Evolutionary conservation across 2,329 filamentous ascomycete genomes (phyloP).

Genomic region (Beauveria sp.): DNA sequence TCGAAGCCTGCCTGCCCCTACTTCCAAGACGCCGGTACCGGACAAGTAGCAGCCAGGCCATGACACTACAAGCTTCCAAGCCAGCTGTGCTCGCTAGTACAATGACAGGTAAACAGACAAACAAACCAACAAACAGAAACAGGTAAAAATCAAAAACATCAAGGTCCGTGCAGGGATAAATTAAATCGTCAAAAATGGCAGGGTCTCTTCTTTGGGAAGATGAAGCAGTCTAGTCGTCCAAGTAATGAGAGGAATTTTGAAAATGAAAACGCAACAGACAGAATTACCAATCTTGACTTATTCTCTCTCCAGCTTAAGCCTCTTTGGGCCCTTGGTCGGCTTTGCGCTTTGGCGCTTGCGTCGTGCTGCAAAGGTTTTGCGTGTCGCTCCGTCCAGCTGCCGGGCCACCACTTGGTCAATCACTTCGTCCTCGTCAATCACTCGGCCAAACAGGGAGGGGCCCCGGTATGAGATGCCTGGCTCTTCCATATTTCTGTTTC

Average conservation of each 20-base stretch:
- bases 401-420: conserved; percentile 24
- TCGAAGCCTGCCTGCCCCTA: background rate
- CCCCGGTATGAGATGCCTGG: conserved; percentile 1
- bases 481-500: conserved; percentile 17
- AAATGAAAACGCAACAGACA: conserved; percentile 10
- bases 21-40: background rate
- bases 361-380: conserved; percentile 13
- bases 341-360: conserved; percentile 6
- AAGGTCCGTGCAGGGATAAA: background rate
- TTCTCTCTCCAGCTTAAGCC: background rate
- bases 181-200: conserved; percentile 14
- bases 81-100: background rate
- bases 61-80: background rate
- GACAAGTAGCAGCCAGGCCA: background rate
- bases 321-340: background rate
- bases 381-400: conserved; percentile 18
- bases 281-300: background rate
- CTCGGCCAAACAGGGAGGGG: background rate
- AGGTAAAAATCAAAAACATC: background rate
- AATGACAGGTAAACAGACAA: background rate
- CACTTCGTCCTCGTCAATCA: conserved; percentile 24
- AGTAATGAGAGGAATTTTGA: background rate
- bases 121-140: background rate
- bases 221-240: conserved; percentile 23
- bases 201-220: conserved; percentile 27